Conservation (phyloP, 192 early-diverging fungal genomes). For the Mycoemilia scoparia region DNA sequence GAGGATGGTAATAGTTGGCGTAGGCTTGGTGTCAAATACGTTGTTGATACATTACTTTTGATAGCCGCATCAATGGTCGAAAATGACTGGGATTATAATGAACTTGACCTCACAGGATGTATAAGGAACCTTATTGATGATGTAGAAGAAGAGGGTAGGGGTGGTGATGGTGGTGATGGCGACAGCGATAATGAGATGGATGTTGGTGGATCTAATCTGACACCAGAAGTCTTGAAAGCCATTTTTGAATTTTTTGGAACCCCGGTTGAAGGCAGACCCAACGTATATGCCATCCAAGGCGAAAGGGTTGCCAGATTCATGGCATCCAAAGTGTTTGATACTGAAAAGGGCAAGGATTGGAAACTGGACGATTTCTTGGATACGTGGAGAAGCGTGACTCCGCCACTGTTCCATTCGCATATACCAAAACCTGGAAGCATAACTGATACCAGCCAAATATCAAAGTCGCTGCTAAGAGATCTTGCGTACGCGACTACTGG, state of each 20-base stretch:
- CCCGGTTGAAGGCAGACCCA: background rate
- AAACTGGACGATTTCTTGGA: slow-evolving; percentile 13
- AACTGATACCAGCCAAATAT: too few relatives aligned
- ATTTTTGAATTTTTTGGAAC: slow-evolving; percentile 12
- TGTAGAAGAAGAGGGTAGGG: too few relatives aligned
- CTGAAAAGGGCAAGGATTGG: slow-evolving; percentile 14
- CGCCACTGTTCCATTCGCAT: slow-evolving; percentile 12
- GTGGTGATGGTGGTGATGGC: too few relatives aligned
- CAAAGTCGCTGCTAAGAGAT: slow-evolving; percentile 14
- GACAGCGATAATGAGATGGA: too few relatives aligned
- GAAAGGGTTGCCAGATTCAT: slow-evolving; percentile 12
- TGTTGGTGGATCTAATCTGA: slow-evolving; percentile 1
- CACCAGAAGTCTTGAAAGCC: slow-evolving; percentile 10
- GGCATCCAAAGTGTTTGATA: slow-evolving; percentile 21
- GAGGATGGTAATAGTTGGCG: slow-evolving; percentile 12
- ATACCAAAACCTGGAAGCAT: too few relatives aligned
- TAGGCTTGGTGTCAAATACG: slow-evolving; percentile 11
- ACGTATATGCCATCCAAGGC: slow-evolving; percentile 10
- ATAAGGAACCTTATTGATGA: slow-evolving; percentile 4
- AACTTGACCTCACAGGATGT: slow-evolving; percentile 4
- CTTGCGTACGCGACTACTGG: slow-evolving; percentile 15
- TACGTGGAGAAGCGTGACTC: slow-evolving; percentile 17
- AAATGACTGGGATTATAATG: slow-evolving; percentile 13
- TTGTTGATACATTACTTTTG: slow-evolving; percentile 18
- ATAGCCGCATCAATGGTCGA: slow-evolving; percentile 19